Evolutionary conservation across 306 rosid genomes (phyloP).

Genomic region (Leucaena leucocephala): DNA sequence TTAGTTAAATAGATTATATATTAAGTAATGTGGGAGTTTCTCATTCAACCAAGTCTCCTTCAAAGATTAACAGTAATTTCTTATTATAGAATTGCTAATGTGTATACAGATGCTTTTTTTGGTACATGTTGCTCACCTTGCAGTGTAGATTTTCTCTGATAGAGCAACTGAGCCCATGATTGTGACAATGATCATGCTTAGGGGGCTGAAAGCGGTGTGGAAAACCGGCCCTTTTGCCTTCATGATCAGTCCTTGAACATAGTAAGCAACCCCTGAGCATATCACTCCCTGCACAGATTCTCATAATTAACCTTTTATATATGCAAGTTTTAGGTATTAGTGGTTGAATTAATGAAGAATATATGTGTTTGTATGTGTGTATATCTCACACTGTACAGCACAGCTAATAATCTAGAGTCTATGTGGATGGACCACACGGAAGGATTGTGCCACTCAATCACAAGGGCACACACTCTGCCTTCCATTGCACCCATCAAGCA

Average conservation of each 20-base stretch:
- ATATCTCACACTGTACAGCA: slow-evolving; percentile 49
- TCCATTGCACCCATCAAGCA: slow-evolving; percentile 47
- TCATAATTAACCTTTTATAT: neutral
- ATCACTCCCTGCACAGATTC: slow-evolving; percentile 50
- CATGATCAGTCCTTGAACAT: slow-evolving; percentile 51
- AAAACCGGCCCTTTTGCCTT: slow-evolving; percentile 63
- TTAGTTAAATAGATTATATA: no score
- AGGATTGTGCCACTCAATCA: slow-evolving; percentile 51
- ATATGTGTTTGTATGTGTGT: no score
- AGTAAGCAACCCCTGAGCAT: slow-evolving; percentile 47
- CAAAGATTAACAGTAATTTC: no score
- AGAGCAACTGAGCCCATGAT: slow-evolving; percentile 46
- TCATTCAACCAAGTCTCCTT: no score
- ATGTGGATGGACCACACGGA: slow-evolving; percentile 51
- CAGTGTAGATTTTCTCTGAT: slow-evolving; percentile 45
- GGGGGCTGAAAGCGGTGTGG: slow-evolving; percentile 51
- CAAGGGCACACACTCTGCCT: slow-evolving; percentile 45
- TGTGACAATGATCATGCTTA: slow-evolving; percentile 56
- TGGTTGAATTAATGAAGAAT: neutral
- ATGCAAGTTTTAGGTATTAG: neutral
- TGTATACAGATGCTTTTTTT: neutral
- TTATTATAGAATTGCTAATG: no score
- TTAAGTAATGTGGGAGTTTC: no score
- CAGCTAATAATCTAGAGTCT: slow-evolving; percentile 44
- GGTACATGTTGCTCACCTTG: slow-evolving; percentile 51